A percentile compares a stretch with the other conserved stretches of the same genome.
phyloP scores from a whole-genome alignment of 1,284 basidiomycete species.

The Tilletia walkeri region DNA sequence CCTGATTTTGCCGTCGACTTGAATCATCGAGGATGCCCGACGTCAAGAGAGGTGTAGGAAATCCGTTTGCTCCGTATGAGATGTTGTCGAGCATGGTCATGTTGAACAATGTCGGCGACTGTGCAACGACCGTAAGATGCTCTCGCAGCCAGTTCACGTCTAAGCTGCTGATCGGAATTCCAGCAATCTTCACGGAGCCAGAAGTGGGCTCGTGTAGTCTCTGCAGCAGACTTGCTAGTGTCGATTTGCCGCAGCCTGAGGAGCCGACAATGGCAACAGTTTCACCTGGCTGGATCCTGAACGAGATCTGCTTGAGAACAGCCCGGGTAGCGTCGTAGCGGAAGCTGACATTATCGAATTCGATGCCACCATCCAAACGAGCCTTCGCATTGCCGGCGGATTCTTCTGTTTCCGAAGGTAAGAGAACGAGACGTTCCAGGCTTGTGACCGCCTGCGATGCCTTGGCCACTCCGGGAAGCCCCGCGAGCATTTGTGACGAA shows the following conservation, averaged over 20 bases:
- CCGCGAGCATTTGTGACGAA: conserved; percentile 80
- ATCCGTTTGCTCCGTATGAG: conserved; percentile 35
- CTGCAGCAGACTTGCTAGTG: conserved; percentile 44
- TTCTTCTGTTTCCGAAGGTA: conserved; percentile 53
- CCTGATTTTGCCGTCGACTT: background rate
- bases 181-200: conserved; percentile 38
- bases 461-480: conserved; percentile 57
- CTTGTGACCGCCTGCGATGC: conserved; percentile 67
- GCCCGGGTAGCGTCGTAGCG: conserved; percentile 29
- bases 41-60: background rate
- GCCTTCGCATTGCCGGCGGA: background rate
- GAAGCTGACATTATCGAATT: conserved; percentile 43
- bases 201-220: conserved; percentile 45
- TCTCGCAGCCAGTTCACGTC: conserved; percentile 33
- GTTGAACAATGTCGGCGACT: conserved; percentile 44
- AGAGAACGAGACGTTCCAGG: conserved; percentile 68
- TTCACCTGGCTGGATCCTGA: conserved; percentile 38
- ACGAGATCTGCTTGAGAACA: conserved; percentile 32
- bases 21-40: background rate
- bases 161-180: conserved; percentile 17
- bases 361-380: background rate
- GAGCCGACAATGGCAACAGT: conserved; percentile 50
- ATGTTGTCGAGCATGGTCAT: conserved; percentile 44
- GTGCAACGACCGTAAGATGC: conserved; percentile 43
- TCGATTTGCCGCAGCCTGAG: conserved; percentile 51